Evolutionary conservation across 1,284 basidiomycete genomes (phyloP), one percentile per base, ranked within the genome.

Genomic region (Ganoderma boninense): DNA sequence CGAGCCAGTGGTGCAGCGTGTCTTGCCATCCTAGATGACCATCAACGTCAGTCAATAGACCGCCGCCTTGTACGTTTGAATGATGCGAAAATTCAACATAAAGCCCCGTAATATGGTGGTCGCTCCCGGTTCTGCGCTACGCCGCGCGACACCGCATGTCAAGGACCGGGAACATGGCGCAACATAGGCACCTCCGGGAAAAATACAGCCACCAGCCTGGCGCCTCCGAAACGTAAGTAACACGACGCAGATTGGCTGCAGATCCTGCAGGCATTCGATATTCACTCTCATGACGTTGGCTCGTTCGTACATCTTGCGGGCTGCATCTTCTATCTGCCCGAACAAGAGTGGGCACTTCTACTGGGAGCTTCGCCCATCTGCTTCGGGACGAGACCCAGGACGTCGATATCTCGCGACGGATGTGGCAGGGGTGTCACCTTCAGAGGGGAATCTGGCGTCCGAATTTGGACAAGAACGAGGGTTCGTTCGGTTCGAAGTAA

Each of bases 1-100:
- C 2, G 90, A 94, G 60, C 96, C 96, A 0, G 94, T 96, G 1
- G 96, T 93, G 82, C 93, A 96, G 38, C 94, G 86, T 54, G 94
- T 97, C 77, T 94, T 93, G n/a, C 95, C 95, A 75, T 97, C 96
- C 87, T 90, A 68, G 20, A 67, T 49, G 23, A 18, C 14, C 20
- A 62, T 11, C 23, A 62, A 42, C 8, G 40, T 62, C 38, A 62
- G 23, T 16, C 23, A 38, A 6, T 38, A 10, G 8, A 7, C 40
- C 38, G 35, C 13, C 35, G 11, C 54, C 2, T 18, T 11, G 56
- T 18, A 20, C 18, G 54, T 16, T 57, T 20, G 16, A 14, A 26
- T 46, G 32, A 32, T 26, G 66, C 63, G 40, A 63, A 52, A 52
- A 54, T 40, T 23, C 6, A 4, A 10, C 35, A 46, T 6, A n/a